These are phyloP conservation scores for Trichoderma cornu-damae DNA, from an alignment of 2,329 filamentous ascomycete species.

Conservation along the genomic window DNA sequence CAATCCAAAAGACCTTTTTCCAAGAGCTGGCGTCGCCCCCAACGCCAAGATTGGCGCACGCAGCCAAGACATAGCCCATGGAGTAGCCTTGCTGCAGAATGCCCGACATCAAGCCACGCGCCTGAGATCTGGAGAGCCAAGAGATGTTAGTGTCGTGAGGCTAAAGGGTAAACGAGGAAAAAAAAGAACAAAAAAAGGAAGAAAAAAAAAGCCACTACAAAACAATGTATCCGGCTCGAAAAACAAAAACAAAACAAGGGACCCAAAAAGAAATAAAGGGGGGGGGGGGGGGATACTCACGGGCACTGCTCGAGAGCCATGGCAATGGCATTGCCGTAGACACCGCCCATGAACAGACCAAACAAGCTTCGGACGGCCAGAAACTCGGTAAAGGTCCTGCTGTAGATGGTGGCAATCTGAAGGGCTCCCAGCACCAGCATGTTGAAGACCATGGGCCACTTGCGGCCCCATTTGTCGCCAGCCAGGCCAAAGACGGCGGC, in stretches of 20 bases:
- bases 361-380: conserved; percentile 69
- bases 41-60: conserved; percentile 68
- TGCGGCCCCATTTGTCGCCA: conserved; percentile 73
- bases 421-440: conserved; percentile 65
- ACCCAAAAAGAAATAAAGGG: not conserved
- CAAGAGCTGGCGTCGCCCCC: conserved; percentile 58
- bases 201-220: too few relatives aligned
- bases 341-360: conserved; percentile 75
- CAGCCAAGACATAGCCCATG: conserved; percentile 73
- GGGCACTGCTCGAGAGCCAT: conserved; percentile 73
- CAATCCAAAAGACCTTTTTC: conserved; percentile 75
- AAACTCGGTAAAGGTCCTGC: conserved; percentile 65
- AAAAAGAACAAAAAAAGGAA: not conserved
- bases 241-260: not conserved
- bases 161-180: not conserved
- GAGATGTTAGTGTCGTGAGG: conserved; percentile 19
- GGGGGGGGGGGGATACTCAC: conserved; percentile 35
- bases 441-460: conserved; percentile 79
- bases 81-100: conserved; percentile 80
- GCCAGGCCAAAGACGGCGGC: conserved; percentile 71
- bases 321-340: conserved; percentile 72
- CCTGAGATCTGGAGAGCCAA: conserved; percentile 44
- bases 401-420: conserved; percentile 73
- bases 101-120: conserved; percentile 74
- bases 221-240: too few relatives aligned